Evolutionary conservation across 2,329 filamentous ascomycete species (phyloP).

Genomic region (Fulvia fulva): DNA sequence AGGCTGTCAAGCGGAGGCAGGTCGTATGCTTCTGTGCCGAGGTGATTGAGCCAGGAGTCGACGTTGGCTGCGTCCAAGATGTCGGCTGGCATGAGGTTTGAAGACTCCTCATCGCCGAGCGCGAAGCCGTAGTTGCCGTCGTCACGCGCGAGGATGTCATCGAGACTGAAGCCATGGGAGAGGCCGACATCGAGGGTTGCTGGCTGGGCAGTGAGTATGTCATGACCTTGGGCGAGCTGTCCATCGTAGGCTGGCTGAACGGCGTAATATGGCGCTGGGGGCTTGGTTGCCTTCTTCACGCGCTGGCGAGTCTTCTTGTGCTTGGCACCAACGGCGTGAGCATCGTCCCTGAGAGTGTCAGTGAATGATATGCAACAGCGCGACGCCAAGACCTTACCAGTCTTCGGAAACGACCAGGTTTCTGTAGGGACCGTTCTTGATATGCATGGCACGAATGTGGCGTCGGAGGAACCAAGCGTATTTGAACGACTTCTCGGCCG

Average conservation of each 20-base stretch:
- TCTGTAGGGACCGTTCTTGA: constrained; percentile 12
- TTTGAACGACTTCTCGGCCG: constrained; percentile 21
- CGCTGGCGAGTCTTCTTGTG: not conserved
- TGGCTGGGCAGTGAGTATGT: not conserved
- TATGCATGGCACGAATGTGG: constrained; percentile 27
- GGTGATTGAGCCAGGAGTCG: not conserved
- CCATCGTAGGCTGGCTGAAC: not conserved
- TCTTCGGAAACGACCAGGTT: constrained; percentile 16
- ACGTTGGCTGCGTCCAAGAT: not conserved
- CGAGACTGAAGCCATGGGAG: not conserved
- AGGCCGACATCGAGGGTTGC: constrained; percentile 42
- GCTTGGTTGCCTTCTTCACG: not conserved
- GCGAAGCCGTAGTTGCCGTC: not conserved
- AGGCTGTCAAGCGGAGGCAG: not conserved
- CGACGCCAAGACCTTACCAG: constrained; percentile 18
- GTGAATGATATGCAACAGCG: not conserved
- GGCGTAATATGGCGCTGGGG: not conserved
- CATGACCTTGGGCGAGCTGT: not conserved
- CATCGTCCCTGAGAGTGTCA: constrained; percentile 3
- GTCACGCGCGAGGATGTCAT: not conserved
- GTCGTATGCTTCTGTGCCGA: not conserved
- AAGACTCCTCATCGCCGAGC: not conserved
- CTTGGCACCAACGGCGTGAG: not conserved
- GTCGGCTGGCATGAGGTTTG: not conserved
- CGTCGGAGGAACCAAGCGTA: constrained; percentile 30